Percentiles rank a stretch among this genome's conserved stretches.
These are phyloP conservation scores for Eucalyptus sideroxylon DNA, from an alignment of 345 rosid species.

Conservation along the genomic window DNA sequence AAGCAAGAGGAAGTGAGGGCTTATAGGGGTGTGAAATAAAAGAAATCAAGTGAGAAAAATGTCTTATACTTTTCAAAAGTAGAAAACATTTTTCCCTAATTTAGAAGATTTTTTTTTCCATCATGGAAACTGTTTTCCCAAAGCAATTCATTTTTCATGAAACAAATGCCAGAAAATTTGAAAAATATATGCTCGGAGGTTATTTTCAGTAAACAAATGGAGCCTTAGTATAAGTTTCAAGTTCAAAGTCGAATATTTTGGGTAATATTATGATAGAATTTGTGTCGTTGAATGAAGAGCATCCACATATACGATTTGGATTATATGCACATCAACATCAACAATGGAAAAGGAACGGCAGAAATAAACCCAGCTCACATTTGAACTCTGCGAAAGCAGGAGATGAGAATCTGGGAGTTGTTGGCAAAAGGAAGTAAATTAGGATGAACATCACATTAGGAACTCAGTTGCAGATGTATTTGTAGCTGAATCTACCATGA, in stretches of 20 bases:
- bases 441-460: not conserved
- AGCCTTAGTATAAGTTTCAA: no score
- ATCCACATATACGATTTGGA: no score
- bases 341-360: not conserved
- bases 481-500: not conserved
- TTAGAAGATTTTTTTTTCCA: no score
- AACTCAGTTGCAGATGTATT: not conserved
- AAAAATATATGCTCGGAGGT: rapidly evolving
- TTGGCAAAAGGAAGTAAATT: not conserved
- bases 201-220: no score
- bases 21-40: no score
- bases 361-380: not conserved
- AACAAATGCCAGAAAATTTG: rapidly evolving
- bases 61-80: rapidly evolving
- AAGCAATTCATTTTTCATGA: rapidly evolving
- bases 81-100: rapidly evolving
- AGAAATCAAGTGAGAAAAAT: rapidly evolving
- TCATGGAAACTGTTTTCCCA: no score
- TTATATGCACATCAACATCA: not conserved
- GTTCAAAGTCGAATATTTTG: rapidly evolving
- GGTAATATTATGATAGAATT: no score
- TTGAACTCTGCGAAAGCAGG: not conserved
- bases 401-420: not conserved
- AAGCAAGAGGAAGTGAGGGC: no score
- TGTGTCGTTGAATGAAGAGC: no score